Evolutionary conservation across 2,329 filamentous ascomycete genomes (phyloP).

Genomic region (Colletotrichum siamense): DNA sequence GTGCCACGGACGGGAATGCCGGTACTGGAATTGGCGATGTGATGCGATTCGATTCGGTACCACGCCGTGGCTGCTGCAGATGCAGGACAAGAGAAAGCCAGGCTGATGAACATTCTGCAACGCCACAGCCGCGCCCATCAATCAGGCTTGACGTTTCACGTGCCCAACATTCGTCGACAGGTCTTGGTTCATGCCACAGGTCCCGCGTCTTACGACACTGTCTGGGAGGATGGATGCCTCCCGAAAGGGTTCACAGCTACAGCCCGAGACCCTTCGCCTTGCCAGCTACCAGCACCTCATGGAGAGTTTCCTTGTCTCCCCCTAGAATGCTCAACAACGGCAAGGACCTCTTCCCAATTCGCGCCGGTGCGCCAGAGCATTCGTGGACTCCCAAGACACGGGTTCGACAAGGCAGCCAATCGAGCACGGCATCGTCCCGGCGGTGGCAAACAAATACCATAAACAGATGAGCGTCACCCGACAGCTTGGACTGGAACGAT

Average conservation of each 20-base stretch:
- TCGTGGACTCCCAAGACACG: background rate
- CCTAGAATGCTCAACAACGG: background rate
- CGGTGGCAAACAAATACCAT: constrained; percentile 9
- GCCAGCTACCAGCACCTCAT: background rate
- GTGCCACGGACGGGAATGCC: constrained; percentile 3
- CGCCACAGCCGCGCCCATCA: background rate
- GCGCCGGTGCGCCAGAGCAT: background rate
- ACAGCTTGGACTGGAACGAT: background rate
- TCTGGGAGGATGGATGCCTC: background rate
- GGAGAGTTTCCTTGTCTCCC: background rate
- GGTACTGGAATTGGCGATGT: background rate
- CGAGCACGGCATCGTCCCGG: background rate
- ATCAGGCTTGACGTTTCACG: background rate
- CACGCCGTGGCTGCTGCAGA: background rate
- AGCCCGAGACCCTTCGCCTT: background rate
- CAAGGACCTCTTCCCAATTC: background rate
- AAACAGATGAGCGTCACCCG: constrained; percentile 22
- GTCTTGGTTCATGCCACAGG: background rate
- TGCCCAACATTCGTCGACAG: background rate
- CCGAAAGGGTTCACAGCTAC: background rate
- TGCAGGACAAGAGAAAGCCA: background rate
- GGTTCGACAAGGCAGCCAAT: background rate
- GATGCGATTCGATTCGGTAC: background rate
- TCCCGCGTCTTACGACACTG: background rate
- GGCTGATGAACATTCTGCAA: background rate